These are phyloP conservation scores for Pelargonium myrrhifolium DNA, from an alignment of 441 rosid genomes.

Conservation along the genomic window DNA sequence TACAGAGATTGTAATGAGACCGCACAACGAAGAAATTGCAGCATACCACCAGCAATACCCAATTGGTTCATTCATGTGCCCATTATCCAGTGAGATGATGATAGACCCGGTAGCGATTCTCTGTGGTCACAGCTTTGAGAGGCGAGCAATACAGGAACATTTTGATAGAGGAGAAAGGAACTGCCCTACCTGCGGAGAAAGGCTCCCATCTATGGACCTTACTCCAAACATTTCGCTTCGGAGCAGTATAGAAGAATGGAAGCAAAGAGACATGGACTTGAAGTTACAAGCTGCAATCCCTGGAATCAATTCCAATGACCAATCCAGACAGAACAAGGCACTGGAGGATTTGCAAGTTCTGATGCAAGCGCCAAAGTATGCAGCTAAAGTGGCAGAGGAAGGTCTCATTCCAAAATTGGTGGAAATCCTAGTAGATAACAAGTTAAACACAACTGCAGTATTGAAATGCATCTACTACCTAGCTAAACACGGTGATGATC, in stretches of 20 bases:
- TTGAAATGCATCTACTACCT: constrained; percentile 33
- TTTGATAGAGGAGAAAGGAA: constrained; percentile 29
- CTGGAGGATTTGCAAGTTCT: constrained; percentile 33
- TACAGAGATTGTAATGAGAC: constrained; percentile 29
- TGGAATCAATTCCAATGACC: constrained; percentile 31
- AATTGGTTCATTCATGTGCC: constrained; percentile 35
- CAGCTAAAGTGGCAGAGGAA: constrained; percentile 25
- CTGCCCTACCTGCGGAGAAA: constrained; percentile 41
- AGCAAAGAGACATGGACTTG: constrained; percentile 32
- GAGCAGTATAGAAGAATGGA: constrained; percentile 40
- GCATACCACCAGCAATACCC: constrained; percentile 22
- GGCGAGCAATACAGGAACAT: constrained; percentile 37
- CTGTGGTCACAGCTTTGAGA: constrained; percentile 50
- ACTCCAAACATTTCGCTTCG: constrained; percentile 42
- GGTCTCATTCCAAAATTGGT: constrained; percentile 33
- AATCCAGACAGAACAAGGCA: constrained; percentile 25
- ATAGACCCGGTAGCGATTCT: constrained; percentile 38
- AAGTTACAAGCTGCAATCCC: constrained; percentile 31
- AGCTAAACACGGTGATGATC: constrained; percentile 31
- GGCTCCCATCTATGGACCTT: constrained; percentile 30
- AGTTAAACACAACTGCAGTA: constrained; percentile 24
- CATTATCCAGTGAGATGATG: constrained; percentile 41
- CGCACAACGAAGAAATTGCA: constrained; percentile 20
- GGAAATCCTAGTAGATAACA: constrained; percentile 27
- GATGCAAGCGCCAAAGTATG: constrained; percentile 30